Conservation (phyloP, 73 alveolate genomes). For the Paramecium caudatum region DNA sequence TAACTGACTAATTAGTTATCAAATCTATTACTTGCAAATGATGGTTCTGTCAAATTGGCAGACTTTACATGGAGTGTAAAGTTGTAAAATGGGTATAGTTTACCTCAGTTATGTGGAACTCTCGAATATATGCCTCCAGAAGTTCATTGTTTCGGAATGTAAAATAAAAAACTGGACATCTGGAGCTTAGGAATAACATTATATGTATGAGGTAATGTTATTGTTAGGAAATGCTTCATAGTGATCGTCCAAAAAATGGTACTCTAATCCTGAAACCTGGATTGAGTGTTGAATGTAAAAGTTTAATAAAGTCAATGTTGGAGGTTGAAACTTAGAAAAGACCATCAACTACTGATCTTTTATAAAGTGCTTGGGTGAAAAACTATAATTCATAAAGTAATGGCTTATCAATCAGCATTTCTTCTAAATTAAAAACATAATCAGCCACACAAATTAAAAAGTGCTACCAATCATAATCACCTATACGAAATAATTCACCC, state of each 20-base stretch:
- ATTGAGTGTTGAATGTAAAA: constrained; percentile 11
- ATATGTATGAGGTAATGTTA: neutral
- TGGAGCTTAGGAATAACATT: constrained; percentile 47
- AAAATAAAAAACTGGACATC: constrained; percentile 40
- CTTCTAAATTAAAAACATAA: no score
- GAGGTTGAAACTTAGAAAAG: constrained; percentile 41
- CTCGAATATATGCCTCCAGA: constrained; percentile 63
- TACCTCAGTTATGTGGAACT: constrained; percentile 23
- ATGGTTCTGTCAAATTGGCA: neutral
- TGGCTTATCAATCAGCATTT: no score
- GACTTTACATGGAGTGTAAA: constrained; percentile 33
- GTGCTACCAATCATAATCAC: no score
- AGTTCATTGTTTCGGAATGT: neutral
- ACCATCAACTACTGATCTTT: neutral
- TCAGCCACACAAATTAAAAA: no score
- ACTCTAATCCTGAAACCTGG: neutral
- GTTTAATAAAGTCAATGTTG: neutral
- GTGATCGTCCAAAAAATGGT: constrained; percentile 47
- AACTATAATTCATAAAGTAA: no score
- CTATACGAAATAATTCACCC: no score
- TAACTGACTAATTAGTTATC: neutral
- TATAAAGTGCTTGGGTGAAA: constrained; percentile 9
- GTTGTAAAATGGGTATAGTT: neutral
- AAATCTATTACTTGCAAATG: constrained; percentile 7
- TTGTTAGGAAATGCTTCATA: constrained; percentile 35